Conservation (phyloP, 768 basidiomycete genomes). For the Hemileccinum rubropunctum region DNA sequence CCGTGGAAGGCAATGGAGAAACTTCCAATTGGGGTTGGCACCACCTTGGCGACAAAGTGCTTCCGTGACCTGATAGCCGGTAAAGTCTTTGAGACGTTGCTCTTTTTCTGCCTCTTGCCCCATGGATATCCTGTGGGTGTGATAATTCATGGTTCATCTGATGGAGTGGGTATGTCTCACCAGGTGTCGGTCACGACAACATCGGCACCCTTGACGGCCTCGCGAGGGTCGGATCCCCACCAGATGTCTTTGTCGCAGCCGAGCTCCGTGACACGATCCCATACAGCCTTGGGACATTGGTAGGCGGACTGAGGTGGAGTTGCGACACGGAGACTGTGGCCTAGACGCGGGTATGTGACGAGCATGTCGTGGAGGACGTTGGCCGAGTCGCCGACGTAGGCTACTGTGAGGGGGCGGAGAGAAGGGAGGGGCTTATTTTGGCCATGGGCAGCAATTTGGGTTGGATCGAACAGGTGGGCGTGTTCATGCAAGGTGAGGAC, state of each 20-base stretch:
- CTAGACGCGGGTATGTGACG: slow-evolving; percentile 88
- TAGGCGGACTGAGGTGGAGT: slow-evolving; percentile 63
- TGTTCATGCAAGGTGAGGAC: slow-evolving; percentile 85
- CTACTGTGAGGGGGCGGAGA: slow-evolving; percentile 80
- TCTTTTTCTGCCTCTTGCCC: slow-evolving; percentile 95
- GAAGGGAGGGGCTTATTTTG: slow-evolving; percentile 38
- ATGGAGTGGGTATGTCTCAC: slow-evolving; percentile 39
- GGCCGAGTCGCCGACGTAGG: slow-evolving; percentile 92
- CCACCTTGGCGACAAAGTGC: slow-evolving; percentile 75
- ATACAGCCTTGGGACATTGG: slow-evolving; percentile 68
- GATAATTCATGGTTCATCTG: background rate
- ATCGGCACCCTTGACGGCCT: slow-evolving; percentile 87
- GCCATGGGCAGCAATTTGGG: slow-evolving; percentile 11
- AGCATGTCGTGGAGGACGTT: slow-evolving; percentile 98
- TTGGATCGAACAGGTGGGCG: slow-evolving; percentile 49
- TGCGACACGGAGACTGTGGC: slow-evolving; percentile 83
- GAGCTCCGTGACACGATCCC: slow-evolving; percentile 76
- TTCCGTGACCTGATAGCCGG: slow-evolving; percentile 94
- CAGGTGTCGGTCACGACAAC: slow-evolving; percentile 98
- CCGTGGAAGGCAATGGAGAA: slow-evolving; percentile 93
- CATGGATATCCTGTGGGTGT: slow-evolving; percentile 85
- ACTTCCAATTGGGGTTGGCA: slow-evolving; percentile 86
- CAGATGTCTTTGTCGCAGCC: slow-evolving; percentile 69
- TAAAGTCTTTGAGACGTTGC: slow-evolving; percentile 80
- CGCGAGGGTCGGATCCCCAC: slow-evolving; percentile 77